Base-by-base conservation (phyloP, 2,329 filamentous ascomycete species). In the Trichoderma brevicompactum region DNA sequence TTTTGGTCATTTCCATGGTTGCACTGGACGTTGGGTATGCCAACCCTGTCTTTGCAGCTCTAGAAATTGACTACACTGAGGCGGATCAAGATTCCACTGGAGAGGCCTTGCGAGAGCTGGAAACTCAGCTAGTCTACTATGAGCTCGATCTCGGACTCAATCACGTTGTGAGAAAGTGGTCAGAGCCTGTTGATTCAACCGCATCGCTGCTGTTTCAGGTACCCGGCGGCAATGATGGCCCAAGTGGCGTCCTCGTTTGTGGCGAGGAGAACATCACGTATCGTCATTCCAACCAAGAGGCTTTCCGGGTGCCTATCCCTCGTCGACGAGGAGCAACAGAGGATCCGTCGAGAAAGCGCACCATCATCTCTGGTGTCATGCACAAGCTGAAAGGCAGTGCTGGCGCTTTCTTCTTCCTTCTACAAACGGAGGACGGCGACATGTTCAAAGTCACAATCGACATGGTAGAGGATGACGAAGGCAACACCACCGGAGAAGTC, bases 371-470 rank as follows among this genome's bases (percentile, higher is more conserved):
- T 2, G 95, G 95, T 56, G 93, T 97, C n/a, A 94, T 98, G 88
- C 95, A 99, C 80, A 96, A 96, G 77, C 89, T 97, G 75, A 94
- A 95, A 72, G 87, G 87, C 67, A 89, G 83, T 66, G 84, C 83
- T 6, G 93, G 93, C 34, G 93, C 94, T 1, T 99, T 99, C 80
- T 99, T 99, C 82, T 97, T 98, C 76, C 85, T 99, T 2, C 81
- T 99, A 0, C 95, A 99, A 76, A 93, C 92, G 0, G 95, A 99
- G 65, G 96, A 99, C 75, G 95, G 95, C n/a, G 96, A 99, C 76
- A 82, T 99, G 7, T 98, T 99, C 84, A 98, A 98, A 76, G 86
- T 98, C 56, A 97, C 90, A 0, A 88, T 99, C 67, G 93, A 97
- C 69, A 94, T 97, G 88, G 85, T 89, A 9, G 90, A 94, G 70